Evolutionary conservation across 2,329 filamentous ascomycete species (phyloP).

Genomic region (Monosporascus sp.): DNA sequence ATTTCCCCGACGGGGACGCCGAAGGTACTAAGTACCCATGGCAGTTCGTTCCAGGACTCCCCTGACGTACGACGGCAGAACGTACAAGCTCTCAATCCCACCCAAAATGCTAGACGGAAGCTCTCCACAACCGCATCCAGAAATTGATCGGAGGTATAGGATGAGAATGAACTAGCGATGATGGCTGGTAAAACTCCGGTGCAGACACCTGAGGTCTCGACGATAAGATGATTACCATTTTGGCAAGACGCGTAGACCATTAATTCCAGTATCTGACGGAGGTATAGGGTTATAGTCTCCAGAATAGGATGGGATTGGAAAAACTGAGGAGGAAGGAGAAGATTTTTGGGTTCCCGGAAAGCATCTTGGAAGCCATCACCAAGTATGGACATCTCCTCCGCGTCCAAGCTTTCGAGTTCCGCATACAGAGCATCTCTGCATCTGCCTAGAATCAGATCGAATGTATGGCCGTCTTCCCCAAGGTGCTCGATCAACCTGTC

Average conservation of each 20-base stretch:
- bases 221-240: background rate
- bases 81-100: constrained; percentile 1
- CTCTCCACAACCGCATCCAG: background rate
- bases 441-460: background rate
- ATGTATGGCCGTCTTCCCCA: background rate
- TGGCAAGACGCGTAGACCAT: background rate
- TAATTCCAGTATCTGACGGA: constrained; percentile 2
- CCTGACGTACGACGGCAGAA: constrained; percentile 2
- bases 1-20: constrained; percentile 1
- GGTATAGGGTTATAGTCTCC: constrained; percentile 2
- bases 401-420: background rate
- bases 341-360: background rate
- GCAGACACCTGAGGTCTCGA: constrained; percentile 2
- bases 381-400: background rate
- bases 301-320: background rate
- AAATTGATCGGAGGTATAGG: constrained; percentile 1
- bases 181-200: constrained; percentile 1
- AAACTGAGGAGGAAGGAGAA: constrained; percentile 1
- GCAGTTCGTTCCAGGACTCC: background rate
- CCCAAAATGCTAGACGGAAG: constrained; percentile 2
- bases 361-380: background rate
- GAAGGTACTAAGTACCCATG: constrained; percentile 3
- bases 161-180: background rate
- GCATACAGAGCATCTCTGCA: constrained; percentile 1
- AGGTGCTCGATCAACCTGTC: background rate